Conservation (phyloP, 352 stramenopile genomes). For the Globisporangium apiculatum region DNA sequence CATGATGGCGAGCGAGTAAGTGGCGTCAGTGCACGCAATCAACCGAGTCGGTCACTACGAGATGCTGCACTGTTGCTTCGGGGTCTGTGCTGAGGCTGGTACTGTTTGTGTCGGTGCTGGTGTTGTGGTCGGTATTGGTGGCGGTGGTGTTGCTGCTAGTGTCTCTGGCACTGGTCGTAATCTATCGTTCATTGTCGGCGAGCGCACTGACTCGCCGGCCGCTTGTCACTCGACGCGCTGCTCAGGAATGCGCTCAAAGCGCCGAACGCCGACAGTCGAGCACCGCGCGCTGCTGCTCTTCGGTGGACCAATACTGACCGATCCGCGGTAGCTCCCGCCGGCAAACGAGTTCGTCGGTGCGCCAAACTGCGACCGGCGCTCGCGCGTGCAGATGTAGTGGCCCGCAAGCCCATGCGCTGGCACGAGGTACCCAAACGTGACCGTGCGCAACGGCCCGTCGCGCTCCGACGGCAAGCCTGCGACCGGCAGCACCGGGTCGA, state of each 20-base stretch:
- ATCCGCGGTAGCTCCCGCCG: conserved; percentile 67
- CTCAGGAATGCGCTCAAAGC: conserved; percentile 58
- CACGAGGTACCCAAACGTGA: conserved; percentile 73
- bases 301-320: conserved; percentile 59
- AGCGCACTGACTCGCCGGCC: too few species aligned
- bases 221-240: conserved; percentile 48
- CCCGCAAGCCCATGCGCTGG: conserved; percentile 54
- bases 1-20: too few species aligned
- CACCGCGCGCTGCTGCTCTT: conserved; percentile 41
- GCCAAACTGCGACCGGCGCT: conserved; percentile 28
- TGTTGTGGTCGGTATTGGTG: too few species aligned
- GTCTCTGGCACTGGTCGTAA: too few species aligned
- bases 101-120: too few species aligned
- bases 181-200: too few species aligned
- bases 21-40: too few species aligned
- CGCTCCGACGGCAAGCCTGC: conserved; percentile 48
- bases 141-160: too few species aligned
- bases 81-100: too few species aligned
- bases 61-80: too few species aligned
- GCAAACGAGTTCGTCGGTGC: conserved; percentile 57
- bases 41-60: too few species aligned
- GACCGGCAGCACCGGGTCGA: conserved; percentile 69
- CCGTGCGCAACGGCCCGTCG: conserved; percentile 38
- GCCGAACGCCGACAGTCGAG: conserved; percentile 27
- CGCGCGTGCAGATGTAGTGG: conserved; percentile 79